Percentiles rank a stretch among this genome's conserved stretches.
These are phyloP conservation scores for Ceraceosorus guamensis DNA, from an alignment of 1,284 basidiomycete genomes.

Conservation along the genomic window DNA sequence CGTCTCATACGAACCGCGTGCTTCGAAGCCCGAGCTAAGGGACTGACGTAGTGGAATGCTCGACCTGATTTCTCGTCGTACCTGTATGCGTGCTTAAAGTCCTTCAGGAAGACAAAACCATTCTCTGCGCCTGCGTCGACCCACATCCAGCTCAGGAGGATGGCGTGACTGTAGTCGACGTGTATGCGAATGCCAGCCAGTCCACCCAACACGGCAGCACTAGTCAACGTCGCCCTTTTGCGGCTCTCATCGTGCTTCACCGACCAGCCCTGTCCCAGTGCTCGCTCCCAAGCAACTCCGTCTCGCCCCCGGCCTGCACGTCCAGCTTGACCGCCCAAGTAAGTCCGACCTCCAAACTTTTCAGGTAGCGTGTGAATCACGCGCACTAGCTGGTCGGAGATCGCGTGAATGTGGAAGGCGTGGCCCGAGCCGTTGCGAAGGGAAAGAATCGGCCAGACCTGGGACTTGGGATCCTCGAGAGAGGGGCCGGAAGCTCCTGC, in stretches of 20 bases:
- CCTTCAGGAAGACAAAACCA: conserved; percentile 6
- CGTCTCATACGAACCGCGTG: too few species aligned
- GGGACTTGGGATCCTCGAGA: too few species aligned
- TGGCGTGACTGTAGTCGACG: not conserved
- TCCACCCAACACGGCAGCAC: not conserved
- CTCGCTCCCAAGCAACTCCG: not conserved
- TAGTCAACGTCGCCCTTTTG: not conserved
- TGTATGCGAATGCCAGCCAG: not conserved
- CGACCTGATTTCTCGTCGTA: conserved; percentile 14
- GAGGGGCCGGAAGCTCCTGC: too few species aligned
- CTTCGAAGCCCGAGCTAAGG: not conserved
- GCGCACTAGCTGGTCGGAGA: conserved; percentile 4
- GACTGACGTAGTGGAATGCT: conserved; percentile 17
- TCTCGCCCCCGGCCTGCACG: conserved; percentile 8
- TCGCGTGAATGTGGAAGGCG: conserved; percentile 6
- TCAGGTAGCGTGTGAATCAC: conserved; percentile 8
- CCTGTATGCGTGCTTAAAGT: conserved; percentile 17
- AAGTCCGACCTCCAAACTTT: not conserved
- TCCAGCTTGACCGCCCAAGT: conserved; percentile 6
- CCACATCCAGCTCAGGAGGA: conserved; percentile 5
- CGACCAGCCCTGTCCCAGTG: not conserved
- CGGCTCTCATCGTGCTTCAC: not conserved
- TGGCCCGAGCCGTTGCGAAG: conserved; percentile 4
- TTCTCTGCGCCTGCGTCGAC: not conserved
- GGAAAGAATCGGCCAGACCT: not conserved